Evolutionary conservation across 495 filamentous ascomycete genomes (phyloP).

Genomic region (Letharia columbiana): DNA sequence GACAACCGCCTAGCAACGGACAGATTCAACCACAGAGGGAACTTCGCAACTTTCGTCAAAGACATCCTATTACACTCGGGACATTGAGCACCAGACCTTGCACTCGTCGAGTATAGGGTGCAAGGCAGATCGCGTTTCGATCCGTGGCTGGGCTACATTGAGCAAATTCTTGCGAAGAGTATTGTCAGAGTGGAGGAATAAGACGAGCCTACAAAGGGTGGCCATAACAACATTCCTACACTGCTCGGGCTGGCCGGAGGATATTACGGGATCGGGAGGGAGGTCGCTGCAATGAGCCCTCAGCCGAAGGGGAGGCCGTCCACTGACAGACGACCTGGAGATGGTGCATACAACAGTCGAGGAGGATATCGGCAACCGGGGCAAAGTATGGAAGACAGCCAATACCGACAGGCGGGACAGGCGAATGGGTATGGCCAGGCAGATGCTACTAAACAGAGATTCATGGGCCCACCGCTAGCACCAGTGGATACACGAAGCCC

Average conservation of each 20-base stretch:
- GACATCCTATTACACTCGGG: background rate
- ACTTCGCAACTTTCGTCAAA: background rate
- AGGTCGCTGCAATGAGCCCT: slow-evolving; percentile 21
- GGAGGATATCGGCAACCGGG: slow-evolving; percentile 16
- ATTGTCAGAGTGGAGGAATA: background rate
- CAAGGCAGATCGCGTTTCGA: background rate
- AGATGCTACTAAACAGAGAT: slow-evolving; percentile 17
- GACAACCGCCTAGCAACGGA: slow-evolving; percentile 1
- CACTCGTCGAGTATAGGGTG: background rate
- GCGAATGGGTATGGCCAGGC: slow-evolving; percentile 21
- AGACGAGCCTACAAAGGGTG: background rate
- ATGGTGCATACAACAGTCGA: slow-evolving; percentile 19
- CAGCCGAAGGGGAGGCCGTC: slow-evolving; percentile 25
- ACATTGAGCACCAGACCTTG: background rate
- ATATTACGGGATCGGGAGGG: slow-evolving; percentile 5
- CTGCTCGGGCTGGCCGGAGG: background rate
- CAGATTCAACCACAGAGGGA: background rate
- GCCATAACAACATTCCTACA: background rate
- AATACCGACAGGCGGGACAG: slow-evolving; percentile 15
- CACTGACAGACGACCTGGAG: slow-evolving; percentile 21
- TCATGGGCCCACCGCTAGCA: slow-evolving; percentile 14
- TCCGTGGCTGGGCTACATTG: background rate
- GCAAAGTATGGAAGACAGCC: slow-evolving; percentile 15
- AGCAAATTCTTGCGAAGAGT: background rate
- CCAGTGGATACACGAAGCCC: slow-evolving; percentile 16